Evolutionary conservation across 352 stramenopile species (phyloP).

Genomic region (Globisporangium uncinulatum): DNA sequence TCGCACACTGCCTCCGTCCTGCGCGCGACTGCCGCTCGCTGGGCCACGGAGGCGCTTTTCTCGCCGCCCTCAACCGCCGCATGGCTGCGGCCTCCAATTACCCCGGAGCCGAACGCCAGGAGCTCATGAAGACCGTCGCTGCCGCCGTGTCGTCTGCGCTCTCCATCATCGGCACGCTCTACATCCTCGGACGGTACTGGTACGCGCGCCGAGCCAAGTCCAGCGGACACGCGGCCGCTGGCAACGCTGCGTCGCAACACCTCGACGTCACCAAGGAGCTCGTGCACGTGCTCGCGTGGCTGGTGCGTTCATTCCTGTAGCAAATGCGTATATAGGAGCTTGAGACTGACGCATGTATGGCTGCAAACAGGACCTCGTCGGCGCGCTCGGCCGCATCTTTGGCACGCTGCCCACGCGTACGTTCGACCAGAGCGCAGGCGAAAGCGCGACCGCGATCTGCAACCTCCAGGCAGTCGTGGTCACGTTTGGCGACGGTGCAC

Average conservation of each 20-base stretch:
- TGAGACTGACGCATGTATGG: neutral
- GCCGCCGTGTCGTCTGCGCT: constrained; percentile 68
- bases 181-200: constrained; percentile 83
- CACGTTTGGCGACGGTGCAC: constrained; percentile 64
- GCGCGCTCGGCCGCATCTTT: constrained; percentile 64
- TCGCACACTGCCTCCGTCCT: neutral
- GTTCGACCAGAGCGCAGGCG: constrained; percentile 48
- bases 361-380: constrained; percentile 50
- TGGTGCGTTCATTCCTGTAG: constrained; percentile 24
- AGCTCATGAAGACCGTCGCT: constrained; percentile 37
- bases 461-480: constrained; percentile 77
- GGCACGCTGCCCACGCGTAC: constrained; percentile 58
- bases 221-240: constrained; percentile 15
- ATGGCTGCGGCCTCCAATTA: neutral
- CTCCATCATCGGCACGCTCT: constrained; percentile 73
- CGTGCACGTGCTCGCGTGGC: constrained; percentile 79
- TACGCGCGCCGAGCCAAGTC: constrained; percentile 51
- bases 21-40: neutral
- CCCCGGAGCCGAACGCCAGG: constrained; percentile 4
- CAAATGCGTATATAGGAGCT: neutral
- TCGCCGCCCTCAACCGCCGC: neutral
- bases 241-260: constrained; percentile 28
- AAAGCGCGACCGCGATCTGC: constrained; percentile 51
- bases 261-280: constrained; percentile 83
- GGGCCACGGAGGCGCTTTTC: neutral